Conservation (phyloP, 2,329 filamentous ascomycete species). For the Aspergillus floridensis region DNA sequence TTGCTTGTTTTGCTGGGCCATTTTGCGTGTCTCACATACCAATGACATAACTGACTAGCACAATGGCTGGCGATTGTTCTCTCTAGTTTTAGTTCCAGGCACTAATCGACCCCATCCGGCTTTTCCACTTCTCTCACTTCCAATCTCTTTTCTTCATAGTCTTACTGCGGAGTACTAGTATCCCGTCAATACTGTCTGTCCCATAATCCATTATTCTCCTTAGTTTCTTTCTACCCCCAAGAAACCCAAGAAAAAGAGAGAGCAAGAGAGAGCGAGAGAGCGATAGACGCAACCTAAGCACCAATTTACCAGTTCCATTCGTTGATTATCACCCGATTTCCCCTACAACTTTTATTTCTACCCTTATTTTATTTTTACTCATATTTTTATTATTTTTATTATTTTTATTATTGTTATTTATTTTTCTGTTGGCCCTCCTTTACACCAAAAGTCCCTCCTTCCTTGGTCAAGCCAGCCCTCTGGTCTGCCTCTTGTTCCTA, state of each 20-base stretch:
- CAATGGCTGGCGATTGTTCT: conserved; percentile 4
- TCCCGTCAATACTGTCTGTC: neutral
- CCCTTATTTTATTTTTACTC: neutral
- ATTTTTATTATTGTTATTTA: conserved; percentile 1
- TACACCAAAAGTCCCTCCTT: conserved; percentile 7
- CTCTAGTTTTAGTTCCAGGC: conserved; percentile 3
- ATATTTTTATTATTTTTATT: neutral
- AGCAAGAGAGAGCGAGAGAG: too few relatives aligned
- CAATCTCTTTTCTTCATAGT: neutral
- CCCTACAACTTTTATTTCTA: neutral
- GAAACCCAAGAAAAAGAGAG: too few relatives aligned
- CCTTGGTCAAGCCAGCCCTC: conserved; percentile 6
- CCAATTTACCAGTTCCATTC: too few relatives aligned
- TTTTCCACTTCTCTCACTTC: neutral
- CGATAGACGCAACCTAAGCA: too few relatives aligned
- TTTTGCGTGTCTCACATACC: conserved; percentile 7
- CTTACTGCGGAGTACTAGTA: neutral
- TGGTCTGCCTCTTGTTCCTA: conserved; percentile 3
- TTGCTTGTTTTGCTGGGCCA: neutral
- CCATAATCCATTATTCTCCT: neutral
- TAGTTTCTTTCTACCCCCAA: neutral
- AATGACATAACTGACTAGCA: conserved; percentile 2
- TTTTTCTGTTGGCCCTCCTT: conserved; percentile 5
- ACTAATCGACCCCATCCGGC: conserved; percentile 7
- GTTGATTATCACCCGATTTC: neutral